Base-by-base conservation (phyloP, 495 filamentous ascomycete species). In the Lophiostoma macrostomum region DNA sequence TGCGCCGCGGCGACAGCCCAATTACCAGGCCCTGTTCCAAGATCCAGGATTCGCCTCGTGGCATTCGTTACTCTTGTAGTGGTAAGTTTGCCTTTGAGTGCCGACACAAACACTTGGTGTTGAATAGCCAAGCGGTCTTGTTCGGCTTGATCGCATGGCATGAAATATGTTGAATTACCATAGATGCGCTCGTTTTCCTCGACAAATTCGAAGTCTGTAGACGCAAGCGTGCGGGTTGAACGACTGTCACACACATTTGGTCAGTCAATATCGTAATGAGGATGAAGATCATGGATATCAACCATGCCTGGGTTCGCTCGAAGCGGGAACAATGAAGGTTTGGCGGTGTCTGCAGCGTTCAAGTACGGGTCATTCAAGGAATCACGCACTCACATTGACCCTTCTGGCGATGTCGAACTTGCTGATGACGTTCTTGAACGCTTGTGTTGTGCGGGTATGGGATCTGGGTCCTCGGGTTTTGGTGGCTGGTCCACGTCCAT, bases 121-220 rank as follows among this genome's bases (percentile, higher is more conserved):
- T 81, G 67, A 43, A 90, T 77, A 56, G 81, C 79, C 51, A 86
- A 71, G 25, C 87, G 82, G 14, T 78, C 84, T 61, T 88, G 82
- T 63, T 91, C 87, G 30, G 76, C 68, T 50, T 86, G 79, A 60
- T 91, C 87, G 67, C 84, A 83, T 25, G 87, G 87, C 81, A 89
- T 85, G 66, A 76, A 85, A 68, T 89, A 90, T 45, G 73, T 71
- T 24, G 77, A 74, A 36, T 76, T 72, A 64, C 78, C 82, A 67
- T 91, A 91, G 52, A 78, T 75, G 18, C 86, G 80, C 32, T 75
- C 81, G 68, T 89, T 77, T 57, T 88, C 84, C 16, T 74, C 56
- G 27, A 78, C 64, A 54, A 49, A 47, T 23, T 62, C 42, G 16
- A 65, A 31, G 36, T 64, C 61, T n/a, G 42, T 42, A 6, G 55